phyloP scores from a whole-genome alignment of 106 monocot genomes.

The Hemerocallis citrina region DNA sequence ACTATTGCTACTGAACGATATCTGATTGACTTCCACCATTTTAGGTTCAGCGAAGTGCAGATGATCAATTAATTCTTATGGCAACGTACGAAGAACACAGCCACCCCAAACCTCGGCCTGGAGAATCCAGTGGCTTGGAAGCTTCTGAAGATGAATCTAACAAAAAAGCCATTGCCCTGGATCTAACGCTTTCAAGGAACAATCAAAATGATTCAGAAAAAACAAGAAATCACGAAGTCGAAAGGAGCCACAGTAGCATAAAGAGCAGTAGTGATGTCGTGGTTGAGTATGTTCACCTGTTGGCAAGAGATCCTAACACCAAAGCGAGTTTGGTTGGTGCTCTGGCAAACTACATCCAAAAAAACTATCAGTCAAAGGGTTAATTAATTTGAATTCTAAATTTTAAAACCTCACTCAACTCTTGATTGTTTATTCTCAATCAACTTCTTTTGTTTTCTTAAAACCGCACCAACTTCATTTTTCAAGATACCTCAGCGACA shows the following conservation, averaged over 20 bases:
- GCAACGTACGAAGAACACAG: conserved; percentile 29
- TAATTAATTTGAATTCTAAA: too few species aligned
- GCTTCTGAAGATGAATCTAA: neutral
- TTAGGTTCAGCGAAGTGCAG: conserved; percentile 13
- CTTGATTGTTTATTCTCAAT: too few species aligned
- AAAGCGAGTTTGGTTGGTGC: neutral
- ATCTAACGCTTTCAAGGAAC: neutral
- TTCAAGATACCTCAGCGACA: too few species aligned
- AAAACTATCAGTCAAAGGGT: too few species aligned
- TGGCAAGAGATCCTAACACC: conserved; percentile 1
- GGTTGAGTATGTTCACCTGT: neutral
- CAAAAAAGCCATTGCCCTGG: neutral
- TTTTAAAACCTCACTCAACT: too few species aligned
- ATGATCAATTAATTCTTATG: conserved; percentile 11
- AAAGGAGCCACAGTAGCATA: too few species aligned
- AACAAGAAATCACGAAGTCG: neutral
- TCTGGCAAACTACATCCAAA: neutral
- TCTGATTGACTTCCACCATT: neutral
- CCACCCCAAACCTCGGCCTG: neutral
- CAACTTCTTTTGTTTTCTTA: too few species aligned
- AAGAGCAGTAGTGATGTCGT: neutral
- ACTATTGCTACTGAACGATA: too few species aligned
- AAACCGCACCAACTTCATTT: too few species aligned
- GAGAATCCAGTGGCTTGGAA: neutral
- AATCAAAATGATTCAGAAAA: neutral